phyloP scores from a whole-genome alignment of 768 basidiomycete genomes.

The Termitomyces sp. region DNA sequence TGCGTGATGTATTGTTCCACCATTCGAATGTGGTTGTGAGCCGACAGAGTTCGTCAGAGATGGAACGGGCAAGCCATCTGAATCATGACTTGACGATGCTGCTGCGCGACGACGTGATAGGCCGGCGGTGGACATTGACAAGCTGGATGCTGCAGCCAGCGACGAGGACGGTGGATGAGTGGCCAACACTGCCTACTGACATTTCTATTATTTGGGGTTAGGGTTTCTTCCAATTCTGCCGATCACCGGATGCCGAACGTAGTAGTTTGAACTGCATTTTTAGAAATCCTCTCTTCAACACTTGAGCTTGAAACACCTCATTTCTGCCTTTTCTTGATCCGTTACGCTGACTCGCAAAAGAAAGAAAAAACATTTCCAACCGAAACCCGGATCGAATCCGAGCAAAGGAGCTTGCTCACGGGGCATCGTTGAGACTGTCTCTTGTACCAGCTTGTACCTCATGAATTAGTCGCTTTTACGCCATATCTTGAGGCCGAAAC shows the following conservation, averaged over 20 bases:
- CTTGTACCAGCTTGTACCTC: background rate
- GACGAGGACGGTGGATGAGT: background rate
- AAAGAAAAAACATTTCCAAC: background rate
- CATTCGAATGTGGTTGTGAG: slow-evolving; percentile 10
- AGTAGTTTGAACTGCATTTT: background rate
- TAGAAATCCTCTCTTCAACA: background rate
- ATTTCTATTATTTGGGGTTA: background rate
- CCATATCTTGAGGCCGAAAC: background rate
- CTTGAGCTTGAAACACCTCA: too few species aligned
- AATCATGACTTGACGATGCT: slow-evolving; percentile 28
- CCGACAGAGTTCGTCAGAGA: slow-evolving; percentile 15
- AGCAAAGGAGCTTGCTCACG: background rate
- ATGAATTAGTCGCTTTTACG: background rate
- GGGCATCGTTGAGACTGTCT: background rate
- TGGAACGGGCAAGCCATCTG: slow-evolving; percentile 30
- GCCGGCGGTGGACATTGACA: slow-evolving; percentile 42
- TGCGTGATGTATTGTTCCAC: slow-evolving; percentile 45
- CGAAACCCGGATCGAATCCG: background rate
- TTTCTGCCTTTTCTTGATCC: background rate
- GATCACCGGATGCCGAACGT: too few species aligned
- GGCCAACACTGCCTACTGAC: background rate
- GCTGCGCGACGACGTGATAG: slow-evolving; percentile 56
- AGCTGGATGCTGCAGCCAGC: background rate
- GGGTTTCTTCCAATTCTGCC: background rate
- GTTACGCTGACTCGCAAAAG: background rate